Evolutionary conservation across 768 basidiomycete species (phyloP).

Genomic region (Phanerochaete sordida): DNA sequence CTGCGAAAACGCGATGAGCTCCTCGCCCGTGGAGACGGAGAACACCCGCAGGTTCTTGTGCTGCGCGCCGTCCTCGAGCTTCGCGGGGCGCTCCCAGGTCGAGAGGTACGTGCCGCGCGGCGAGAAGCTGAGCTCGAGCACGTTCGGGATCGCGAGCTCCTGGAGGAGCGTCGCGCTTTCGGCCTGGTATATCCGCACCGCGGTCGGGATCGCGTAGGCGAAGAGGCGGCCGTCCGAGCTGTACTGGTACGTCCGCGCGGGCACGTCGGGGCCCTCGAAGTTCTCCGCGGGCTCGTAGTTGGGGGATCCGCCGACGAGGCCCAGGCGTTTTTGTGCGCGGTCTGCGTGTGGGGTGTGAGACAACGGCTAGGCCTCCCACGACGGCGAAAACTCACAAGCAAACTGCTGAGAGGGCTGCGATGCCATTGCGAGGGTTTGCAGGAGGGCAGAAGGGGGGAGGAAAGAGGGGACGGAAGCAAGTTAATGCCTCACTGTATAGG

Average conservation of each 20-base stretch:
- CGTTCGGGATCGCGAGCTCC: constrained; percentile 70
- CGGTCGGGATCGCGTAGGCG: constrained; percentile 78
- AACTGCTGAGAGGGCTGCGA: constrained; percentile 79
- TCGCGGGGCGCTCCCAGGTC: constrained; percentile 93
- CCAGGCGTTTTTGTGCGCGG: constrained; percentile 92
- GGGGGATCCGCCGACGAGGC: constrained; percentile 80
- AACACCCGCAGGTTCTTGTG: constrained; percentile 95
- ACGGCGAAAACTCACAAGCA: constrained; percentile 57
- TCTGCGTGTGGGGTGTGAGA: constrained; percentile 41
- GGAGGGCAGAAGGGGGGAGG: constrained; percentile 8
- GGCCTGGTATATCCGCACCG: constrained; percentile 75
- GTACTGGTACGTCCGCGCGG: constrained; percentile 76
- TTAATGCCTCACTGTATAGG: constrained; percentile 60
- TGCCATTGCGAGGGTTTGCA: constrained; percentile 47
- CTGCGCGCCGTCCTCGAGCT: constrained; percentile 85
- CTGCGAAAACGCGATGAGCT: constrained; percentile 84
- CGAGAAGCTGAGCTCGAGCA: constrained; percentile 87
- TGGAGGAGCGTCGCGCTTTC: constrained; percentile 69
- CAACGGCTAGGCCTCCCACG: constrained; percentile 12
- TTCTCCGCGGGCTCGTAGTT: constrained; percentile 63
- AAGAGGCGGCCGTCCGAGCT: constrained; percentile 85
- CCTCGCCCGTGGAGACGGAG: constrained; percentile 79
- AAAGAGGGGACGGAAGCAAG: constrained; percentile 58
- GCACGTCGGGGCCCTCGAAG: constrained; percentile 63
- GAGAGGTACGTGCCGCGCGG: constrained; percentile 91